These are phyloP conservation scores for Ambrosia artemisiifolia DNA, from an alignment of 129 eudicot genomes.

Conservation along the genomic window DNA sequence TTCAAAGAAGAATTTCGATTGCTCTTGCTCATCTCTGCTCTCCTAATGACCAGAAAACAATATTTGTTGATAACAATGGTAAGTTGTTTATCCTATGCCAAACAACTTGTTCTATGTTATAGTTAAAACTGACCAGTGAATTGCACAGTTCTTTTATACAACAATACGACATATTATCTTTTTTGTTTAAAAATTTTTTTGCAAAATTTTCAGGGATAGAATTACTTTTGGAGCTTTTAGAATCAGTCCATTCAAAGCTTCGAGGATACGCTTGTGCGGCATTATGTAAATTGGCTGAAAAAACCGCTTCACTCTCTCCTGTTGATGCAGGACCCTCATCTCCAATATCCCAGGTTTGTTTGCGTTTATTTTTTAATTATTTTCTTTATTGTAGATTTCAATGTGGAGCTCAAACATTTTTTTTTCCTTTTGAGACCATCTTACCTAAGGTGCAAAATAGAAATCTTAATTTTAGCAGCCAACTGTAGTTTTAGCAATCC, in stretches of 20 bases:
- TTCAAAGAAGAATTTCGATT: slow-evolving; percentile 65
- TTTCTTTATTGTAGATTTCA: not conserved
- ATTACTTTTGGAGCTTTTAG: slow-evolving; percentile 72
- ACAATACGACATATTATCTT: not conserved
- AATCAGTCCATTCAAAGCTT: slow-evolving; percentile 50
- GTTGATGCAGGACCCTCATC: slow-evolving; percentile 87
- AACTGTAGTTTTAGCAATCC: not conserved
- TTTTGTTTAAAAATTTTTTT: not conserved
- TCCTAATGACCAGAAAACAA: slow-evolving; percentile 59
- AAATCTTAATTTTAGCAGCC: not conserved
- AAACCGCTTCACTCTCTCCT: slow-evolving; percentile 61
- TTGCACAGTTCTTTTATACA: not conserved
- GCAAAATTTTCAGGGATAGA: slow-evolving; percentile 49
- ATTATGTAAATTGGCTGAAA: slow-evolving; percentile 67
- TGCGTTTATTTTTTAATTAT: not conserved
- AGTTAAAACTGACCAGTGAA: not conserved
- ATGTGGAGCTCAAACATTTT: not conserved
- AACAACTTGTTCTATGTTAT: not conserved
- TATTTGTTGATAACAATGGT: slow-evolving; percentile 73
- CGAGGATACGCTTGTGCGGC: slow-evolving; percentile 66
- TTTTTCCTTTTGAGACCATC: not conserved
- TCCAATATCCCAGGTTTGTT: slow-evolving; percentile 70
- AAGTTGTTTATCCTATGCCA: slow-evolving; percentile 12
- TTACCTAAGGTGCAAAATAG: no score
- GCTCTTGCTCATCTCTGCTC: slow-evolving; percentile 97